Evolutionary conservation across 495 filamentous ascomycete genomes (phyloP).

Genomic region (Pseudoneurospora amorphoporcata): DNA sequence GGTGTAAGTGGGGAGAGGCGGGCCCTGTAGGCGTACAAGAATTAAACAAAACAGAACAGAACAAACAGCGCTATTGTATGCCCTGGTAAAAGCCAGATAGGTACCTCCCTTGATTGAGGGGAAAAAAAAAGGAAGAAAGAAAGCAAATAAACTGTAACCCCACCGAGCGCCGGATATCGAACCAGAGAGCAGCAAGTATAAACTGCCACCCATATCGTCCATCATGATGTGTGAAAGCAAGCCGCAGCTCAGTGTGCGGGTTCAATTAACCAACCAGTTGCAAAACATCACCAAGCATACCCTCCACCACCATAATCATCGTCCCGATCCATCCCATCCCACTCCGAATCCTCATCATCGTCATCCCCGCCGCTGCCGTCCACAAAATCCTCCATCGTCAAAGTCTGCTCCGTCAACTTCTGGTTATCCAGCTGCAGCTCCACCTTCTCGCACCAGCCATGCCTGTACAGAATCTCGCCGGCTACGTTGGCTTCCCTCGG

Average conservation of each 20-base stretch:
- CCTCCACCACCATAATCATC: slow-evolving; percentile 20
- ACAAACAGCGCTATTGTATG: neutral
- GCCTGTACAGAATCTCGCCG: slow-evolving; percentile 34
- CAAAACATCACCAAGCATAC: slow-evolving; percentile 17
- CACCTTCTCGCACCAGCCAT: slow-evolving; percentile 76
- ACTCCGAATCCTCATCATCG: slow-evolving; percentile 48
- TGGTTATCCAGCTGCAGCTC: slow-evolving; percentile 74
- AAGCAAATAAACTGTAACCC: neutral
- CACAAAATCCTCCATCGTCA: slow-evolving; percentile 68
- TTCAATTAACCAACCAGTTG: neutral
- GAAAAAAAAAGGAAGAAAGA: neutral
- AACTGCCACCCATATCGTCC: too few relatives aligned
- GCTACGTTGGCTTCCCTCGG: neutral
- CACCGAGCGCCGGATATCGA: neutral
- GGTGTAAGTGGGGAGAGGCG: neutral
- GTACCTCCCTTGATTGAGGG: neutral
- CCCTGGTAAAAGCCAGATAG: neutral
- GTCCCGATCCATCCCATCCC: slow-evolving; percentile 60
- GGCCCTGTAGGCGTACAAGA: neutral
- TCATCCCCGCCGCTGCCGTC: slow-evolving; percentile 58
- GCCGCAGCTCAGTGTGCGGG: too few relatives aligned
- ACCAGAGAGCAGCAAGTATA: too few relatives aligned
- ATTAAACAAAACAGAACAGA: neutral
- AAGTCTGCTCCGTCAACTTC: slow-evolving; percentile 62
- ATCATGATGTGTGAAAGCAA: neutral